A percentile compares a stretch with the other conserved stretches of the same genome.
Evolutionary conservation across 805 yeast genomes (phyloP).

Genomic region (Ogataea henricii): DNA sequence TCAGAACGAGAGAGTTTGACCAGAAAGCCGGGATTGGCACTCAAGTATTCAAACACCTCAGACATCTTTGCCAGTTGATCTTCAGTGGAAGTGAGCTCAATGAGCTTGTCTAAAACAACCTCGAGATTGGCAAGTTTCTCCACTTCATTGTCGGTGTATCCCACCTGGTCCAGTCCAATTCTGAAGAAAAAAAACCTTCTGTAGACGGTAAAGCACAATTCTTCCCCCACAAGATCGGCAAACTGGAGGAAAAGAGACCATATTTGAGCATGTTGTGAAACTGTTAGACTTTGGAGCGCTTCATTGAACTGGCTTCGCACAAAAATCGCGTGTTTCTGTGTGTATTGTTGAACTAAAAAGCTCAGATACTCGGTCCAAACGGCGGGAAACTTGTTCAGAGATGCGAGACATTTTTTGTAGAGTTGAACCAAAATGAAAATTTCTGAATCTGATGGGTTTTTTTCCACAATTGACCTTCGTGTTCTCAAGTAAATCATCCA

Average conservation of each 20-base stretch:
- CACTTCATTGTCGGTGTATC: slow-evolving; percentile 1
- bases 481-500: slow-evolving; percentile 55
- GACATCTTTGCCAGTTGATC: slow-evolving; percentile 16
- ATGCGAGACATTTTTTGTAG: slow-evolving; percentile 49
- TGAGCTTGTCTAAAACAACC: slow-evolving; percentile 34
- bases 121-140: slow-evolving; percentile 28
- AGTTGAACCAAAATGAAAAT: slow-evolving; percentile 23
- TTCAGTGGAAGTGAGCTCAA: slow-evolving; percentile 20
- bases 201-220: slow-evolving; percentile 37
- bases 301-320: slow-evolving; percentile 49
- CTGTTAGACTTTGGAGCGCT: slow-evolving; percentile 50
- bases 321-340: slow-evolving; percentile 35
- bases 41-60: slow-evolving; percentile 34
- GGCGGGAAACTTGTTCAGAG: slow-evolving; percentile 46
- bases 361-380: slow-evolving; percentile 55
- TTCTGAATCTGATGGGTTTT: slow-evolving; percentile 8
- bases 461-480: slow-evolving; percentile 29
- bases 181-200: slow-evolving; percentile 34
- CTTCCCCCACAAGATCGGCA: slow-evolving; percentile 46
- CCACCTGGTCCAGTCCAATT: slow-evolving; percentile 9
- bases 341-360: slow-evolving; percentile 39
- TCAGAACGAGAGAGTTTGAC: slow-evolving; percentile 44
- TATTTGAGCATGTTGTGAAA: slow-evolving; percentile 54
- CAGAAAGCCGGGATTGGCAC: slow-evolving; percentile 38
- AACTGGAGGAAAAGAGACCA: slow-evolving; percentile 57